phyloP scores from a whole-genome alignment of 768 basidiomycete species.

The Austroboletus eburneus region DNA sequence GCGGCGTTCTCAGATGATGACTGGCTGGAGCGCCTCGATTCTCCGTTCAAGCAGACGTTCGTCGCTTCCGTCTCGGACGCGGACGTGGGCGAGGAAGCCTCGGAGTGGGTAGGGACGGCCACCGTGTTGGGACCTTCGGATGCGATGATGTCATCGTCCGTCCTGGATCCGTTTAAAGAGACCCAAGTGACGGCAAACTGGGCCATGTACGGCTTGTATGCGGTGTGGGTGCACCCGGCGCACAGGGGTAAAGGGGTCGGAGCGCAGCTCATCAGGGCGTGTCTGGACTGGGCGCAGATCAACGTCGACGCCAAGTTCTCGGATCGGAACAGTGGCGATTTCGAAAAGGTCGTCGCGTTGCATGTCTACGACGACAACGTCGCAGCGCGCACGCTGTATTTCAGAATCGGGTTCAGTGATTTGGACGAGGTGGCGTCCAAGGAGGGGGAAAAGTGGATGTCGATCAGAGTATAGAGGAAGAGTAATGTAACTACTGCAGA shows the following conservation, averaged over 20 bases:
- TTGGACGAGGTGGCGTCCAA: slow-evolving; percentile 3
- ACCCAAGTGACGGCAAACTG: slow-evolving; percentile 11
- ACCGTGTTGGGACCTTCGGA: too few species aligned
- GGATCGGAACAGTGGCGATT: not conserved
- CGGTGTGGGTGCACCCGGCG: slow-evolving; percentile 27
- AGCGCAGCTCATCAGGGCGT: slow-evolving; percentile 8
- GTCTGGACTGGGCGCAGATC: slow-evolving; percentile 23
- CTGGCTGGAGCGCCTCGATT: too few species aligned
- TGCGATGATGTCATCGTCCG: too few species aligned
- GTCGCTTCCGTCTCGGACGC: too few species aligned
- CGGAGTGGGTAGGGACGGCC: too few species aligned
- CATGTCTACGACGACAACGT: slow-evolving; percentile 13
- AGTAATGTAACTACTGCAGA: too few species aligned
- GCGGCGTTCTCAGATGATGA: too few species aligned
- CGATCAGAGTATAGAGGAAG: slow-evolving; percentile 23
- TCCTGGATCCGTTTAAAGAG: slow-evolving; percentile 9
- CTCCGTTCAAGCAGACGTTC: too few species aligned
- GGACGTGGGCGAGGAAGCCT: too few species aligned
- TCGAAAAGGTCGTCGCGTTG: slow-evolving; percentile 18
- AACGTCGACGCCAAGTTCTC: slow-evolving; percentile 13
- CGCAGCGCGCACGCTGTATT: slow-evolving; percentile 16
- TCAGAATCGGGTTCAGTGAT: slow-evolving; percentile 18
- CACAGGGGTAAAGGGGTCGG: slow-evolving; percentile 23
- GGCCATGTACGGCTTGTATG: slow-evolving; percentile 19
- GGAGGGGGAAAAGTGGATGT: slow-evolving; percentile 20